Percentiles rank a stretch among this genome's conserved stretches.
Evolutionary conservation across 2,329 filamentous ascomycete genomes (phyloP).

Genomic region (Coleophoma crateriformis): DNA sequence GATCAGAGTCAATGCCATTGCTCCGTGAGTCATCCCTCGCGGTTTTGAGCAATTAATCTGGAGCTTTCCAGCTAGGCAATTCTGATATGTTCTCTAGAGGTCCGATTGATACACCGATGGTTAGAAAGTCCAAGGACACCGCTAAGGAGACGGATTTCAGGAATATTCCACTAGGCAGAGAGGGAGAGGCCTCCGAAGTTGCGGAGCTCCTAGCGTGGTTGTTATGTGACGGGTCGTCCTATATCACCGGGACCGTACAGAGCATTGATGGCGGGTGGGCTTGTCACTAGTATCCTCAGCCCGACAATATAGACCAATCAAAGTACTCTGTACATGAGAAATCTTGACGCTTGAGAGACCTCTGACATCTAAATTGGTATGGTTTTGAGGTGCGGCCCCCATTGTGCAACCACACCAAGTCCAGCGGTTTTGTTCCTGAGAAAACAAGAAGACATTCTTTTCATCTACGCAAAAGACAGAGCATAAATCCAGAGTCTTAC

Average conservation of each 20-base stretch:
- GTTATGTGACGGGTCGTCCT: conserved; percentile 6
- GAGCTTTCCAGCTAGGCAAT: too few relatives aligned
- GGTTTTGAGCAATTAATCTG: background rate
- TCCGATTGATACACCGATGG: conserved; percentile 7
- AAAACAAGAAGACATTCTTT: too few relatives aligned
- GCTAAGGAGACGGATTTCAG: background rate
- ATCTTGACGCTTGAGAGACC: too few relatives aligned
- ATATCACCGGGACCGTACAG: conserved; percentile 8
- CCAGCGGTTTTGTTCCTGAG: too few relatives aligned
- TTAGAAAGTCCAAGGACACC: background rate
- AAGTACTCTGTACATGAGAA: too few relatives aligned
- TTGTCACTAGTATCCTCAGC: background rate
- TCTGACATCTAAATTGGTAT: too few relatives aligned
- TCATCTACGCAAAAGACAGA: too few relatives aligned
- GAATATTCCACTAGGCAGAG: conserved; percentile 18
- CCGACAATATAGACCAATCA: too few relatives aligned
- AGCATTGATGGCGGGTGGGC: conserved; percentile 7
- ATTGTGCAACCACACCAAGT: too few relatives aligned
- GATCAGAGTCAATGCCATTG: conserved; percentile 10
- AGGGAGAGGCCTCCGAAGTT: conserved; percentile 27
- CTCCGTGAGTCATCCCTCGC: conserved; percentile 8
- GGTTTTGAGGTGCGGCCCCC: too few relatives aligned
- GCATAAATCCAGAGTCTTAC: too few relatives aligned
- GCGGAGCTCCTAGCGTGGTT: conserved; percentile 10
- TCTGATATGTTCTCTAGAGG: conserved; percentile 1